These are phyloP conservation scores for Elsinoe fawcettii DNA, from an alignment of 2,329 filamentous ascomycete species.

Conservation along the genomic window DNA sequence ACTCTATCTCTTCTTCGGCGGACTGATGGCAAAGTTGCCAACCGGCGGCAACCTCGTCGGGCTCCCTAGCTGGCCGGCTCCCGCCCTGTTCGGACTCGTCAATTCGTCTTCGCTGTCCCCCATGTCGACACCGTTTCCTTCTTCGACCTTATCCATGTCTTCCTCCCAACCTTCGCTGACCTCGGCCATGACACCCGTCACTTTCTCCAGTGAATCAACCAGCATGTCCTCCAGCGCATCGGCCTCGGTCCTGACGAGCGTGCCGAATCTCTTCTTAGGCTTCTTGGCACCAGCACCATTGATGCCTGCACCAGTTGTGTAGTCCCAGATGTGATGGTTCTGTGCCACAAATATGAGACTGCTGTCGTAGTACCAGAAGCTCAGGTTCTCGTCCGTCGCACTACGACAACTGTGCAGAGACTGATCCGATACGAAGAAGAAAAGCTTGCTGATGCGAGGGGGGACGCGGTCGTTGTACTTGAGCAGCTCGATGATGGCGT, in stretches of 20 bases:
- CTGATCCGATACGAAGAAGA: slow-evolving; percentile 14
- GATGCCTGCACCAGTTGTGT: slow-evolving; percentile 3
- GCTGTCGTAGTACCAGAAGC: slow-evolving; percentile 77
- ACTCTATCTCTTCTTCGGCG: slow-evolving; percentile 11
- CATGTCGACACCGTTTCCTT: neutral
- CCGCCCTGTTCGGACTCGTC: slow-evolving; percentile 2
- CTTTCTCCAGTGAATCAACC: slow-evolving; percentile 42
- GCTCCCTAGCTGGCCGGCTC: neutral
- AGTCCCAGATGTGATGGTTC: slow-evolving; percentile 66
- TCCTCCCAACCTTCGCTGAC: slow-evolving; percentile 34
- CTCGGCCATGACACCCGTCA: slow-evolving; percentile 40
- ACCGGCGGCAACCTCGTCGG: slow-evolving; percentile 10
- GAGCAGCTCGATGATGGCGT: slow-evolving; percentile 73
- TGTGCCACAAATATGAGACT: slow-evolving; percentile 71
- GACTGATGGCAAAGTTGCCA: slow-evolving; percentile 14
- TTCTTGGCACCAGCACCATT: slow-evolving; percentile 38
- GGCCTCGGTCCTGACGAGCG: slow-evolving; percentile 40
- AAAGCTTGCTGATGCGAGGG: slow-evolving; percentile 5
- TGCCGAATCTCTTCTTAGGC: slow-evolving; percentile 51
- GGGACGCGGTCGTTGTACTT: slow-evolving; percentile 47
- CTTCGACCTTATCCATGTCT: neutral
- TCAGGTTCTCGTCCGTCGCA: slow-evolving; percentile 59
- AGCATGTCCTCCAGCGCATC: slow-evolving; percentile 51
- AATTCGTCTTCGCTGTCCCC: slow-evolving; percentile 14
- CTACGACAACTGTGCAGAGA: slow-evolving; percentile 62